Base-by-base conservation (phyloP, 176 grass and related monocot species). In the Raddia guianensis region DNA sequence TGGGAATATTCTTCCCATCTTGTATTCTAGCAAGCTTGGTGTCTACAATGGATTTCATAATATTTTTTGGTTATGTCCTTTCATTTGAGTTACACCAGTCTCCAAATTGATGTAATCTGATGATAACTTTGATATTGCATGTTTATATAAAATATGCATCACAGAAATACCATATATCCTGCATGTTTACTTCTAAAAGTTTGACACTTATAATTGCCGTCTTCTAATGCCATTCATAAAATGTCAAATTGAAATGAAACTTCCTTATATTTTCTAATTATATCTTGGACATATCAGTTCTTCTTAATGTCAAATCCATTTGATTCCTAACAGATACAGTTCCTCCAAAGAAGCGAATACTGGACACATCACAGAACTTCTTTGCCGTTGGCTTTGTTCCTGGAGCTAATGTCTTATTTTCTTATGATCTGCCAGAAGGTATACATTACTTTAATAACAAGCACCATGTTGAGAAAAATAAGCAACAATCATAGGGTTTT, bases 351-450 rank as follows among this genome's bases (percentile, higher is more conserved):
- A 86, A 85, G 83, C 84, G 82, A 70, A 79, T 99, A 87, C 27
- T 83, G 76, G 90, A 95, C 78, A 90, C 88, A 72, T 88, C 96
- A 69, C 90, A 90, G 34, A 90, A 99, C 86, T 95, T 99, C 79
- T 91, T 88, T 72, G 82, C 92, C 40, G 74, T 76, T 86, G 90
- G 96, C 33, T 95, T 99, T 93, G 89, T 90, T 52, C 96, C 96
- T 84, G 92, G 96, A 46, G 96, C 96, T 73, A 99, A 90, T 71
- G 69, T 99, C 43, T 89, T 91, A 63, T 95, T 99, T 53, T 90
- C 90, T 80, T 99, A 99, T 88, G 90, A 99, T 83, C 69, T 93
- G 14, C 88, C 90, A 8, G 88, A 83, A 91, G 96, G 96, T 99
- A 88, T 76, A 15, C 48, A 48, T 84, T 35, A n/a, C 75, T 9